Evolutionary conservation across 2,329 filamentous ascomycete genomes (phyloP), one percentile per base, ranked within the genome.

Genomic region (Cephalotrichum gorgonifer): DNA sequence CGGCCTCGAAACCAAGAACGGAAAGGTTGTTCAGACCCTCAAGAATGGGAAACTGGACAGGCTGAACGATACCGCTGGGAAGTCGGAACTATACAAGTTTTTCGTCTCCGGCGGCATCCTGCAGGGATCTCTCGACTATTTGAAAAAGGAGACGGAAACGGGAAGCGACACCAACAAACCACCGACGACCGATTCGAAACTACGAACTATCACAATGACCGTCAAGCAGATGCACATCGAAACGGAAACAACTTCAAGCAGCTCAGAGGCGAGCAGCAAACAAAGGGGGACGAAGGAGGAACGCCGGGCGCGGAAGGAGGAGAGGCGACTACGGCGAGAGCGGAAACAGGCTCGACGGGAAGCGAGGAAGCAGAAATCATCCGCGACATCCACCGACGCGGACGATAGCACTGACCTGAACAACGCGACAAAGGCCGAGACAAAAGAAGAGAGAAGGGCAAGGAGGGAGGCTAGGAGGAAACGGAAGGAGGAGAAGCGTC

Each of bases 41-140:
- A 70, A 67, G 28, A 70, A 72, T 50, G 70, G 76, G 52, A 71
- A 74, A 53, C 67, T 81, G 47, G 75, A 81, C 56, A 73, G 73
- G 54, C 71, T 83, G 50, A 73, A 75, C 48, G 72, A 70, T 56
- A 72, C 74, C 2, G 67, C 67, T 42, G 67, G 66, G 20, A 78
- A 75, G 55, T 81, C 81, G 65, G 82, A 79, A 1, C 70, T 97
- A 7, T 95, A 95, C 62, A 78, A 83, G 8, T 84, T 81, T 46
- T 97, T 98, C 62, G 88, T 97, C 23, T 80, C 78, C 54, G 93
- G 93, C 8, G 86, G 89, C 49, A 71, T 81, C 22, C 72, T 97
- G 50, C 72, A 79, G 38, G 89, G 90, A 3, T 94, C 88, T 3
- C 65, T 88, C 30, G 58, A 59, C 14, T 55, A 43, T 15, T 20